Conservation (phyloP, 1,284 basidiomycete species). For the Neolentinus lepideus region DNA sequence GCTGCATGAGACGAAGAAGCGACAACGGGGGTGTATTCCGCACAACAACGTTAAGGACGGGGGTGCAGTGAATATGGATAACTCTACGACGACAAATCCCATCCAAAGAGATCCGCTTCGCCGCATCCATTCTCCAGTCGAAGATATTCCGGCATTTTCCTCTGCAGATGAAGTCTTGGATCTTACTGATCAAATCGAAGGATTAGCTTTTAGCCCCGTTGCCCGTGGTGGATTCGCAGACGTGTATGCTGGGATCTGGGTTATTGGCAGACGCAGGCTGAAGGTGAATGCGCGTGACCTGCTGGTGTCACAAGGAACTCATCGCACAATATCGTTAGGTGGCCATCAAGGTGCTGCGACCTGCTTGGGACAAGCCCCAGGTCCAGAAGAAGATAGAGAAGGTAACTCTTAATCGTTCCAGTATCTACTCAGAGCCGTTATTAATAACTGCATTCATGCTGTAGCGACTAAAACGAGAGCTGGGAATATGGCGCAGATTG, state of each 20-base stretch:
- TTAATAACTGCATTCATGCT: background rate
- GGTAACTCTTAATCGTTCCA: slow-evolving; percentile 16
- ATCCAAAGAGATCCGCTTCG: too few relatives aligned
- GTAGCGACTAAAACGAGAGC: slow-evolving; percentile 31
- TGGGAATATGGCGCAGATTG: slow-evolving; percentile 33
- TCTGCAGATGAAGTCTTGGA: slow-evolving; percentile 15
- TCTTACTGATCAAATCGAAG: slow-evolving; percentile 27
- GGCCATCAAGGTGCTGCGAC: slow-evolving; percentile 36
- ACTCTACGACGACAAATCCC: too few relatives aligned
- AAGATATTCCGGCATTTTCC: too few relatives aligned
- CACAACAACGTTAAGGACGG: too few relatives aligned
- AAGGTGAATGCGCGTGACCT: too few relatives aligned
- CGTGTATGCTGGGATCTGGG: slow-evolving; percentile 33
- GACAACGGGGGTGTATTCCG: too few relatives aligned
- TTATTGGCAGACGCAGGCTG: background rate
- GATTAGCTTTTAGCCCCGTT: slow-evolving; percentile 25
- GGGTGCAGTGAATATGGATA: too few relatives aligned
- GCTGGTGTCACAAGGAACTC: too few relatives aligned
- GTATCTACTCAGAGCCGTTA: background rate
- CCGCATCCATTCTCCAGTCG: too few relatives aligned
- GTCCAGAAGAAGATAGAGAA: slow-evolving; percentile 20
- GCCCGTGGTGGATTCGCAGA: slow-evolving; percentile 39
- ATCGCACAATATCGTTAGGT: too few relatives aligned
- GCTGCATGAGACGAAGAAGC: too few relatives aligned
- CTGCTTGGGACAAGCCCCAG: slow-evolving; percentile 21